phyloP scores from a whole-genome alignment of 1,284 basidiomycete genomes.

The Sanghuangporus sanghuang region DNA sequence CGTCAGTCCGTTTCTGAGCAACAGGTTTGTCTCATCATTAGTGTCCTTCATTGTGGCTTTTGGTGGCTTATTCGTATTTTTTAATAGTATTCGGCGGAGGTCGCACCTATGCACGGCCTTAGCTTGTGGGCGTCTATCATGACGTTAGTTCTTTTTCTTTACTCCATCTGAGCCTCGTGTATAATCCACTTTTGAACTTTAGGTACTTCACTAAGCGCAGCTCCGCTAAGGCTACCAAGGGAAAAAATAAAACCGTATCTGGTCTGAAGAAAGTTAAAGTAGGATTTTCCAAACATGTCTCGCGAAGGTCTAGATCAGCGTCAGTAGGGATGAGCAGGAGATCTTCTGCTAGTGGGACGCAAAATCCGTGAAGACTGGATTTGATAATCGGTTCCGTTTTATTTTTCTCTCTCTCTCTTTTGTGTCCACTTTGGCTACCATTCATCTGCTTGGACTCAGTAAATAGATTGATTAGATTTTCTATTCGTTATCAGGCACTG shows the following conservation, averaged over 20 bases:
- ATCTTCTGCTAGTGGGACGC: background rate
- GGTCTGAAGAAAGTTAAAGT: slow-evolving; percentile 13
- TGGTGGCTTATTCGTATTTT: background rate
- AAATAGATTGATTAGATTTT: too few species aligned
- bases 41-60: slow-evolving; percentile 23
- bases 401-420: background rate
- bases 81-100: slow-evolving; percentile 8
- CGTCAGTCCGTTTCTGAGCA: slow-evolving; percentile 55
- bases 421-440: background rate
- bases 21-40: slow-evolving; percentile 34
- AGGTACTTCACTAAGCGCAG: slow-evolving; percentile 16
- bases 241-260: slow-evolving; percentile 5
- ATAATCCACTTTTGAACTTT: background rate
- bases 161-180: background rate
- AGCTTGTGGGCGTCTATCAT: slow-evolving; percentile 18
- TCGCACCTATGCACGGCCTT: slow-evolving; percentile 14
- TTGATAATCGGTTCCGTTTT: background rate
- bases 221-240: slow-evolving; percentile 8
- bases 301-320: background rate
- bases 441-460: too few species aligned
- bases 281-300: slow-evolving; percentile 1
- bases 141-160: slow-evolving; percentile 4
- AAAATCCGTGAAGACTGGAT: background rate
- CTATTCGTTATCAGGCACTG: too few species aligned
- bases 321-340: background rate